Conservation (phyloP, 1,139 yeast genomes). For the Yamadazyma siamensis region DNA sequence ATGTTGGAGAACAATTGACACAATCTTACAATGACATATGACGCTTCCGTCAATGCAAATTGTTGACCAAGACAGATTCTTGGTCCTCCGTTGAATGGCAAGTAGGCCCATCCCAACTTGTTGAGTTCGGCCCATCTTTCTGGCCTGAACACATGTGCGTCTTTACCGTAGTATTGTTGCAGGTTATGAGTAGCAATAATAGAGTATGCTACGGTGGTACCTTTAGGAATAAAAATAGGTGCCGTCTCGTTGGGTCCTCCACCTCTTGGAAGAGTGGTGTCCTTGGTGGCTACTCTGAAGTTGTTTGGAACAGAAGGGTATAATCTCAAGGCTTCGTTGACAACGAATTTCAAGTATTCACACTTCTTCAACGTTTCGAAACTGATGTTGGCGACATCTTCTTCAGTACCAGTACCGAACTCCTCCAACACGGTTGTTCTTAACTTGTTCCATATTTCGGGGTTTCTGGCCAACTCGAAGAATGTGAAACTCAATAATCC, state of each 20-base stretch:
- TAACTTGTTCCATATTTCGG: slow-evolving; percentile 31
- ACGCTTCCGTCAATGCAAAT: slow-evolving; percentile 53
- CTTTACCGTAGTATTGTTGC: slow-evolving; percentile 40
- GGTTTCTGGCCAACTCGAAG: slow-evolving; percentile 41
- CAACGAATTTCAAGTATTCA: slow-evolving; percentile 42
- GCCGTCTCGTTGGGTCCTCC: slow-evolving; percentile 43
- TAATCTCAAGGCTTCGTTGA: slow-evolving; percentile 48
- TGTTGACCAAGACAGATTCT: slow-evolving; percentile 57
- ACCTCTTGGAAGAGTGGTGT: slow-evolving; percentile 50
- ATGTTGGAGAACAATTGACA: slow-evolving; percentile 29
- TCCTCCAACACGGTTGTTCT: slow-evolving; percentile 27
- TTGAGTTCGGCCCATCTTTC: slow-evolving; percentile 38
- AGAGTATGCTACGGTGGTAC: slow-evolving; percentile 39
- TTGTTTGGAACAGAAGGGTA: slow-evolving; percentile 54
- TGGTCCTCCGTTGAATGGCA: slow-evolving; percentile 59
- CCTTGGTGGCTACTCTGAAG: slow-evolving; percentile 39
- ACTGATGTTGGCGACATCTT: slow-evolving; percentile 27
- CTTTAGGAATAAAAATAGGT: slow-evolving; percentile 42
- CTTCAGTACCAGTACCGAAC: slow-evolving; percentile 35
- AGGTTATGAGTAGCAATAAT: slow-evolving; percentile 44
- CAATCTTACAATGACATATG: slow-evolving; percentile 43
- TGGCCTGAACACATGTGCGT: slow-evolving; percentile 41
- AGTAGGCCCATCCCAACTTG: slow-evolving; percentile 40
- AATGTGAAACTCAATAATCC: slow-evolving; percentile 42
- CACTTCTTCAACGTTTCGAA: slow-evolving; percentile 50